Conservation (phyloP, 495 filamentous ascomycete genomes). For the Neurospora intermedia region DNA sequence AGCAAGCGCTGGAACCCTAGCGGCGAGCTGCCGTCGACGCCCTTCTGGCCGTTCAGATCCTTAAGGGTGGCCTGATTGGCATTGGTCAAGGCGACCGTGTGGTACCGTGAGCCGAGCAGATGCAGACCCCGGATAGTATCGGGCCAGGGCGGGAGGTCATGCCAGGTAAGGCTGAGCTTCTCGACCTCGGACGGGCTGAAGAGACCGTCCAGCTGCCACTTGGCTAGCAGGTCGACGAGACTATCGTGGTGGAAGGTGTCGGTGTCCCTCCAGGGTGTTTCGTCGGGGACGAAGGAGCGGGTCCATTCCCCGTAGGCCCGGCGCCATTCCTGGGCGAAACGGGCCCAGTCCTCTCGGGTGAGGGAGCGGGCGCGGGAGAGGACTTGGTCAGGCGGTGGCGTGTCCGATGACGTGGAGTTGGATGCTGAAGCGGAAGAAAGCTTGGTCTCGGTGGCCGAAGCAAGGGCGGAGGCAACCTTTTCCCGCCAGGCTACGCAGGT, state of each 20-base stretch:
- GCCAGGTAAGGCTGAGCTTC: slow-evolving; percentile 54
- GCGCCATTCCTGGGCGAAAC: slow-evolving; percentile 59
- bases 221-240: slow-evolving; percentile 43
- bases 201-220: slow-evolving; percentile 43
- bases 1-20: slow-evolving; percentile 53
- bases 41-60: slow-evolving; percentile 48
- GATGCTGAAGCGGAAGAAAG: slow-evolving; percentile 28
- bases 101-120: slow-evolving; percentile 42
- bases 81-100: slow-evolving; percentile 60
- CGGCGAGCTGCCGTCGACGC: slow-evolving; percentile 1
- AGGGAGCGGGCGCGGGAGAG: slow-evolving; percentile 35
- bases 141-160: slow-evolving; percentile 57
- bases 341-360: slow-evolving; percentile 46
- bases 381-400: background rate
- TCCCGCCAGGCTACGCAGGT: slow-evolving; percentile 66
- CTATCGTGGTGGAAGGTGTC: slow-evolving; percentile 60
- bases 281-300: slow-evolving; percentile 37
- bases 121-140: slow-evolving; percentile 50
- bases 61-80: slow-evolving; percentile 55
- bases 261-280: slow-evolving; percentile 38
- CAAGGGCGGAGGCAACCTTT: slow-evolving; percentile 46
- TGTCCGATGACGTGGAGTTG: slow-evolving; percentile 23
- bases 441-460: slow-evolving; percentile 34
- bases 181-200: slow-evolving; percentile 49
- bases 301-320: slow-evolving; percentile 52